A percentile compares a stretch with the other conserved stretches of the same genome.
These are phyloP conservation scores for Besnoitia besnoiti DNA, from an alignment of 169 alveolate genomes.

Conservation along the genomic window DNA sequence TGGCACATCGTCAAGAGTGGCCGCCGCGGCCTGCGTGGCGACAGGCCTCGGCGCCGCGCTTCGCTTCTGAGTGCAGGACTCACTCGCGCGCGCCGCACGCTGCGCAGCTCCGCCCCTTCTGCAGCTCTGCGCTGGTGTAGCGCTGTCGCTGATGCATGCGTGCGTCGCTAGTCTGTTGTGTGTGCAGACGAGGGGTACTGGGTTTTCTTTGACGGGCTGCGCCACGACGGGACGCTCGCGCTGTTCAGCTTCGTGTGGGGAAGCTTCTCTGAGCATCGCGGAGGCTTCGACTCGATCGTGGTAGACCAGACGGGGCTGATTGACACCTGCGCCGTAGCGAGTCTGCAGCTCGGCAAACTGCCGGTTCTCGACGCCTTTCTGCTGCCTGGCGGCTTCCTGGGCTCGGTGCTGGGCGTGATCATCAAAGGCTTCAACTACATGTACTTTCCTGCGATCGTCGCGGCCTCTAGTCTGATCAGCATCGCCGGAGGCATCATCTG, in stretches of 20 bases:
- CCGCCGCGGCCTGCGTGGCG: no score
- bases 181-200: conserved; percentile 27
- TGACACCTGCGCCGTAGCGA: background rate
- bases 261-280: background rate
- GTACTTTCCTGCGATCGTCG: conserved; percentile 3
- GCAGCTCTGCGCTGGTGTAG: no score
- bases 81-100: no score
- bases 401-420: background rate
- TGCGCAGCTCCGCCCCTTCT: no score
- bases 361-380: background rate
- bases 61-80: no score
- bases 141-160: background rate
- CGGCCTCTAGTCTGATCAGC: background rate
- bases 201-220: background rate
- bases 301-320: background rate
- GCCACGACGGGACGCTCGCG: background rate
- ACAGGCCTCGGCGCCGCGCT: no score
- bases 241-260: background rate
- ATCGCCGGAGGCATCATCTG: background rate
- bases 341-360: background rate
- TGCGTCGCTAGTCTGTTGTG: background rate
- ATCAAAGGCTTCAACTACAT: conserved; percentile 25
- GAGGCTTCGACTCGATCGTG: background rate
- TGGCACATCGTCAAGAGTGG: no score
- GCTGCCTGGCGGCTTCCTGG: background rate